Conservation (phyloP, 768 basidiomycete species). For the Suillus subluteus region DNA sequence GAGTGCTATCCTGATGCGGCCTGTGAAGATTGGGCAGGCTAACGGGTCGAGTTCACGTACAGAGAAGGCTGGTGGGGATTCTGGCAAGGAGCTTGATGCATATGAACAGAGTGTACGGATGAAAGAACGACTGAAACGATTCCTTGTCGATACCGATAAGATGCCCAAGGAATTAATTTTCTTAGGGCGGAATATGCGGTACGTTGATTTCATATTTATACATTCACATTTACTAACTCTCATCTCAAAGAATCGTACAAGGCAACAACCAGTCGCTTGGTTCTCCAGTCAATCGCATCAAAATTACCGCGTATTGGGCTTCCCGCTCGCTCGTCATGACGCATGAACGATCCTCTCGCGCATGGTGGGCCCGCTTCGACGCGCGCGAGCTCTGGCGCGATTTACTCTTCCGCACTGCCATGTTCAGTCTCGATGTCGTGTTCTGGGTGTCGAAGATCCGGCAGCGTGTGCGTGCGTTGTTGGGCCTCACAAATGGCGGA, state of each 20-base stretch:
- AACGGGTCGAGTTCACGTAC: constrained; percentile 3
- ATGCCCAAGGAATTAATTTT: constrained; percentile 82
- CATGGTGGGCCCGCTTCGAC: neutral
- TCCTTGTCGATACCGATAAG: constrained; percentile 73
- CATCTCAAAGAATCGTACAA: constrained; percentile 26
- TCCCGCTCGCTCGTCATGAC: constrained; percentile 62
- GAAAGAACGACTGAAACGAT: constrained; percentile 68
- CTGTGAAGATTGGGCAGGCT: constrained; percentile 45
- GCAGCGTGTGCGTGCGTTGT: constrained; percentile 46
- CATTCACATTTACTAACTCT: neutral
- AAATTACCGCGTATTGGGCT: constrained; percentile 86
- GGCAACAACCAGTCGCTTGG: constrained; percentile 84
- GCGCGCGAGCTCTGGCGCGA: constrained; percentile 60
- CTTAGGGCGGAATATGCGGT: constrained; percentile 78
- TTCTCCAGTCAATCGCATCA: constrained; percentile 88
- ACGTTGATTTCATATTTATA: constrained; percentile 11
- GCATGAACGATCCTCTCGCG: constrained; percentile 34
- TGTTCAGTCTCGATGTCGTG: constrained; percentile 69
- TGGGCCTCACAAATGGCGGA: constrained; percentile 47
- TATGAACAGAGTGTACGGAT: constrained; percentile 72
- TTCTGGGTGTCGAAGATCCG: constrained; percentile 67
- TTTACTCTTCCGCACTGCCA: constrained; percentile 62
- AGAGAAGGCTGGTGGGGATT: constrained; percentile 11
- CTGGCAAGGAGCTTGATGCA: constrained; percentile 46
- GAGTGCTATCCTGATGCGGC: constrained; percentile 71